A percentile compares a stretch with the other conserved stretches of the same genome.
Conservation (phyloP, 2,329 filamentous ascomycete genomes). For the Colletotrichum gloeosporioides region DNA sequence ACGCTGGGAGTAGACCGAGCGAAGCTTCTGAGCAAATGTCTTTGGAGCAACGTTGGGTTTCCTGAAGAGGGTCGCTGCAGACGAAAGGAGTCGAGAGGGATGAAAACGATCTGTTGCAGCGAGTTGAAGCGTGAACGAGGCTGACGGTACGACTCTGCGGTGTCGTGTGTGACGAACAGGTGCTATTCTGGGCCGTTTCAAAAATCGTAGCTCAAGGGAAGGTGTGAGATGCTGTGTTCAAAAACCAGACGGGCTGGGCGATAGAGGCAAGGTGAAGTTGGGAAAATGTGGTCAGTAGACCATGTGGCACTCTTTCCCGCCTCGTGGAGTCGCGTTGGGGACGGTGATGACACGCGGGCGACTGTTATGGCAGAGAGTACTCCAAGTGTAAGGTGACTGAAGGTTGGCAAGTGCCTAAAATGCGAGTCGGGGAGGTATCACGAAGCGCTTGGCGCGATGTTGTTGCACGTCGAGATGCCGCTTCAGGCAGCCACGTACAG, state of each 20-base stretch:
- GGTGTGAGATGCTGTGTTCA: neutral
- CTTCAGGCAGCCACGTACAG: conserved; percentile 19
- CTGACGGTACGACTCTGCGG: neutral
- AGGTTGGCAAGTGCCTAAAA: neutral
- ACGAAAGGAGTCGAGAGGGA: neutral
- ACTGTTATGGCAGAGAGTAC: neutral
- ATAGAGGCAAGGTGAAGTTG: neutral
- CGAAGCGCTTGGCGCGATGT: neutral
- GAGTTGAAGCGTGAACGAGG: neutral
- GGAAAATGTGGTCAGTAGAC: neutral
- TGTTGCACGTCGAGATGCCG: neutral
- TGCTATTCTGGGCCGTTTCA: neutral
- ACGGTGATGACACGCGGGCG: neutral
- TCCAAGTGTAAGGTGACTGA: neutral
- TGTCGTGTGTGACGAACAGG: neutral
- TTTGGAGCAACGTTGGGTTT: neutral
- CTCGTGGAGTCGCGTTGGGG: neutral
- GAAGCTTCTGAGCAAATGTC: neutral
- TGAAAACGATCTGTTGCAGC: neutral
- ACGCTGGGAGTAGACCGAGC: neutral
- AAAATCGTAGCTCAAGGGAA: too few species aligned
- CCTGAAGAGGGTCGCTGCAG: neutral
- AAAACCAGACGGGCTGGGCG: neutral
- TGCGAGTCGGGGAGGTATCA: neutral
- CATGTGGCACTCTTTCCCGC: neutral